Percentiles rank a stretch among this genome's conserved stretches.
Evolutionary conservation across 2,329 filamentous ascomycete genomes (phyloP).

Genomic region (Aureobasidium sp.): DNA sequence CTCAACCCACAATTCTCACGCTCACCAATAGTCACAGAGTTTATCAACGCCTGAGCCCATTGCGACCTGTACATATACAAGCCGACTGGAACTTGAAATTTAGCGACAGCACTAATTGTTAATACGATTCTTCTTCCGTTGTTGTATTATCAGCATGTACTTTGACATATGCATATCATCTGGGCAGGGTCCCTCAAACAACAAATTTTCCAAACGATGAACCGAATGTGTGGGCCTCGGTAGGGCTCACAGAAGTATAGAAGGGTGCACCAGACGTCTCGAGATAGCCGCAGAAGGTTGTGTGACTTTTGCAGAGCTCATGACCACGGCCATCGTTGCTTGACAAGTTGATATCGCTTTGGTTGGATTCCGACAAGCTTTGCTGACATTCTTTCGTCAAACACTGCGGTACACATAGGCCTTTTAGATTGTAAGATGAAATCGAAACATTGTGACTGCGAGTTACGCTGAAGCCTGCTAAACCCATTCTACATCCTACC

Average conservation of each 20-base stretch:
- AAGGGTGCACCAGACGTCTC: too few relatives aligned
- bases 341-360: background rate
- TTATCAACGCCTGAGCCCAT: conserved; percentile 41
- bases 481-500: too few relatives aligned
- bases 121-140: background rate
- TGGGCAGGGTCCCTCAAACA: background rate
- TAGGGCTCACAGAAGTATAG: too few relatives aligned
- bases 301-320: too few relatives aligned
- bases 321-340: background rate
- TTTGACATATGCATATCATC: background rate
- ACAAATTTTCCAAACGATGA: background rate
- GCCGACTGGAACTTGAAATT: background rate
- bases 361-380: background rate
- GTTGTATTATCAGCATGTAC: background rate
- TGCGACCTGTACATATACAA: background rate
- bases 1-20: conserved; percentile 90
- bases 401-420: background rate
- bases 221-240: background rate
- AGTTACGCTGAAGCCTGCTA: background rate
- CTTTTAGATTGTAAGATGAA: too few relatives aligned
- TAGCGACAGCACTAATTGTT: background rate
- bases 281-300: too few relatives aligned
- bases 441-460: background rate
- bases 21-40: conserved; percentile 84
- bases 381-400: background rate